phyloP scores from a whole-genome alignment of 2,329 filamentous ascomycete genomes.

The Arthrobotrys musiformis region DNA sequence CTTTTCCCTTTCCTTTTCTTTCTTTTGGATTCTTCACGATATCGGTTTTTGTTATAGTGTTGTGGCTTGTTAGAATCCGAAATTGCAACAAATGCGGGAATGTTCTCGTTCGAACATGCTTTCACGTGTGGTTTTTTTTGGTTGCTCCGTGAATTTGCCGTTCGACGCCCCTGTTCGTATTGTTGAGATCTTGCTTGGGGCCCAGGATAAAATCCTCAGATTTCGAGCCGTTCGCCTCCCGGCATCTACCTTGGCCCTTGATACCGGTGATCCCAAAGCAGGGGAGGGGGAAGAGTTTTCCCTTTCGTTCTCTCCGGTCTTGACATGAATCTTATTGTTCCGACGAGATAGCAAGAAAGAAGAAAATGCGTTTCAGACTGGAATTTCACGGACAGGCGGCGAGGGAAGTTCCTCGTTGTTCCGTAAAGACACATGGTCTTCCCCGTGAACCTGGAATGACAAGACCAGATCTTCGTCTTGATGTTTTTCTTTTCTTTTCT shows the following conservation, averaged over 20 bases:
- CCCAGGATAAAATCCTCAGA: slow-evolving; percentile 11
- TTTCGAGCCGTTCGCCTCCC: background rate
- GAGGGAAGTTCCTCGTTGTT: slow-evolving; percentile 44
- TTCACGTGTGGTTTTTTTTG: slow-evolving; percentile 52
- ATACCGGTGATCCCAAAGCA: slow-evolving; percentile 1
- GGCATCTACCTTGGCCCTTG: slow-evolving; percentile 23
- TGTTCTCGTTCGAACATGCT: too few relatives aligned
- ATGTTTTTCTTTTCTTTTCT: slow-evolving; percentile 19
- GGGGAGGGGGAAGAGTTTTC: slow-evolving; percentile 43
- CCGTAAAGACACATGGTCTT: slow-evolving; percentile 45
- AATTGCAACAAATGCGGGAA: slow-evolving; percentile 32
- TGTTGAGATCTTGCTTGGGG: slow-evolving; percentile 22
- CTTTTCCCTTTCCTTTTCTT: too few relatives aligned
- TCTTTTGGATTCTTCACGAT: background rate
- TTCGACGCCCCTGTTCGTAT: slow-evolving; percentile 23
- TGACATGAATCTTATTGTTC: slow-evolving; percentile 26
- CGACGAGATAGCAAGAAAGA: slow-evolving; percentile 40
- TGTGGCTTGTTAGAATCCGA: slow-evolving; percentile 35
- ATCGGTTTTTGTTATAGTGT: slow-evolving; percentile 8
- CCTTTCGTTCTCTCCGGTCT: slow-evolving; percentile 16
- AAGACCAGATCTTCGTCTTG: slow-evolving; percentile 23
- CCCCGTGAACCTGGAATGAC: slow-evolving; percentile 37
- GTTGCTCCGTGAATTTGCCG: slow-evolving; percentile 27
- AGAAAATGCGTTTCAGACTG: slow-evolving; percentile 45
- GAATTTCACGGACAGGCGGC: slow-evolving; percentile 36